Evolutionary conservation across 306 rosid species (phyloP).

Genomic region (Inga leiocalycina): DNA sequence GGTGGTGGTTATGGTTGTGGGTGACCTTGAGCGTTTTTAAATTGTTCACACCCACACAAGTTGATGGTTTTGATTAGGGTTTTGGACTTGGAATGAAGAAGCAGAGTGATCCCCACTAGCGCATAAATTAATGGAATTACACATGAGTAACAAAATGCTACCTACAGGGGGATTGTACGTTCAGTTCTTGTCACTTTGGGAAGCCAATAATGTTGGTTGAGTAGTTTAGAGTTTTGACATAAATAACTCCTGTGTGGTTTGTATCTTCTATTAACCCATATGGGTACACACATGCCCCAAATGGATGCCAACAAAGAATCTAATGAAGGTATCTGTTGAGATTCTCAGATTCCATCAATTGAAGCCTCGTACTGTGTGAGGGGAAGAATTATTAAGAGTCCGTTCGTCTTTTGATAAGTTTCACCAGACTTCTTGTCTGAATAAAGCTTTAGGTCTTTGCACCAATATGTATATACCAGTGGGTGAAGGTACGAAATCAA

Average conservation of each 20-base stretch:
- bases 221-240: background rate
- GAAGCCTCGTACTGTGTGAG: background rate
- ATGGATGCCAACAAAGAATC: constrained; percentile 42
- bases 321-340: constrained; percentile 35
- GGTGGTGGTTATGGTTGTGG: background rate
- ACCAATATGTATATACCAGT: background rate
- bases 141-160: background rate
- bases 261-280: background rate
- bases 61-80: constrained; percentile 9
- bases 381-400: constrained; percentile 30
- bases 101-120: background rate
- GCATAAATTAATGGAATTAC: background rate
- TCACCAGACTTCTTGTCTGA: background rate
- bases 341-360: constrained; percentile 32
- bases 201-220: background rate
- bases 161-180: background rate
- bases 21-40: background rate
- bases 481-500: background rate
- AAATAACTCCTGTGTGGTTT: background rate
- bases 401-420: constrained; percentile 24
- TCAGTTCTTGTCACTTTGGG: background rate
- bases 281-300: background rate
- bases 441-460: background rate
- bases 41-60: background rate
- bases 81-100: background rate